A percentile compares a stretch with the other conserved stretches of the same genome.
These are phyloP conservation scores for Suhomyces pyralidae DNA, from an alignment of 805 yeast species.

Conservation along the genomic window DNA sequence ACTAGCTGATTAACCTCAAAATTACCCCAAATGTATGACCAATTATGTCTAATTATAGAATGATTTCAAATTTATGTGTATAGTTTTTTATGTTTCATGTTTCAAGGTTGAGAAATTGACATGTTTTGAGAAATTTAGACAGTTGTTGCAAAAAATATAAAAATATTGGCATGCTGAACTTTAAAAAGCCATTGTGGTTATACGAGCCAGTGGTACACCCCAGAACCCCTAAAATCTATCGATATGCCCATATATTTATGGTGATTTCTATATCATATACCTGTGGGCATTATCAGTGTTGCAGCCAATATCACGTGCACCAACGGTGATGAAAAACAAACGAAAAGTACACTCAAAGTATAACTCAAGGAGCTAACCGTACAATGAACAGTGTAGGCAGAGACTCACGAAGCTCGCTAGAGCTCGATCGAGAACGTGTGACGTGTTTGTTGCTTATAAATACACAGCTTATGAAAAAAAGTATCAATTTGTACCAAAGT, in stretches of 20 bases:
- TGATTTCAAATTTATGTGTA: too few relatives aligned
- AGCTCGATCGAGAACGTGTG: conserved; percentile 39
- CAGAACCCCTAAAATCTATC: neutral
- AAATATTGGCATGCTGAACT: too few relatives aligned
- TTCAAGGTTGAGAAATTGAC: too few relatives aligned
- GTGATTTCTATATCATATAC: neutral
- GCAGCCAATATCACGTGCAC: neutral
- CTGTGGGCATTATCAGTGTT: neutral
- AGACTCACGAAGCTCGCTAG: conserved; percentile 12
- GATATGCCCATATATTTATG: too few relatives aligned
- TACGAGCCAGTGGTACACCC: neutral
- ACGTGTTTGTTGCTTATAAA: conserved; percentile 41
- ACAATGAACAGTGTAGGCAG: conserved; percentile 5
- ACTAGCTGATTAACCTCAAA: too few relatives aligned
- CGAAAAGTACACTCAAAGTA: neutral
- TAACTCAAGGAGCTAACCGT: neutral
- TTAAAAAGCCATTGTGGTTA: neutral
- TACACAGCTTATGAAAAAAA: conserved; percentile 41
- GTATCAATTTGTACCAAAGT: conserved; percentile 33
- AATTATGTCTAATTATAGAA: too few relatives aligned
- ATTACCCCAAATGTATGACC: too few relatives aligned
- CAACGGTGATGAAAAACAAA: neutral
- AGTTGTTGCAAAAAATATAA: neutral
- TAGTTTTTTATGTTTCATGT: too few relatives aligned
- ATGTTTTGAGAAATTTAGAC: neutral